phyloP scores from a whole-genome alignment of 805 yeast species.

The Candida sakaeoensis region DNA sequence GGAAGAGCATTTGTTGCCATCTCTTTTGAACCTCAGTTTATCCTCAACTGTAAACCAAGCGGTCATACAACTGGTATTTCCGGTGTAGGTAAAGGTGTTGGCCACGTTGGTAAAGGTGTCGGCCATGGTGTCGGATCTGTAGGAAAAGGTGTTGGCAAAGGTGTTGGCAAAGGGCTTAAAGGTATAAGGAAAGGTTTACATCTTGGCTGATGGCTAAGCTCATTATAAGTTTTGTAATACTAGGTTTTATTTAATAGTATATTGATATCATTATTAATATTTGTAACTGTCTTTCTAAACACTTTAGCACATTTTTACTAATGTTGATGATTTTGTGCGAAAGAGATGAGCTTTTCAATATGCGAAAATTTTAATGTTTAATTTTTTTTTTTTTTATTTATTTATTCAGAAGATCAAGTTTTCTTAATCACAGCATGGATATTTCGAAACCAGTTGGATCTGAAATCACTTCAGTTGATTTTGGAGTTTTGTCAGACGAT shows the following conservation, averaged over 20 bases:
- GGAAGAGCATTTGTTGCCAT: conserved; percentile 63
- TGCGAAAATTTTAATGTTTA: neutral
- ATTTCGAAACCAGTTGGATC: conserved; percentile 96
- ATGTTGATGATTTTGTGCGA: neutral
- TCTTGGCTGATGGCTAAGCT: neutral
- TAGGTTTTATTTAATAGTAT: too few species aligned
- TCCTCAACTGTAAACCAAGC: conserved; percentile 42
- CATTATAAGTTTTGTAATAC: too few species aligned
- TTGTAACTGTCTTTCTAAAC: too few species aligned
- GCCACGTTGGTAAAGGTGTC: conserved; percentile 34
- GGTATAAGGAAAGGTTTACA: conserved; percentile 34
- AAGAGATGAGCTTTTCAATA: conserved; percentile 7
- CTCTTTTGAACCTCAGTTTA: conserved; percentile 67
- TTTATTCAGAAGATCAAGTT: neutral
- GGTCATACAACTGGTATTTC: conserved; percentile 17
- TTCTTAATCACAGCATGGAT: conserved; percentile 57
- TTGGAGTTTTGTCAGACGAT: conserved; percentile 74
- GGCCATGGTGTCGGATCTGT: conserved; percentile 40
- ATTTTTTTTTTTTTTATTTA: conserved; percentile 5
- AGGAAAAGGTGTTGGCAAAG: conserved; percentile 36
- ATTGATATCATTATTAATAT: too few species aligned
- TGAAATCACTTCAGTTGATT: conserved; percentile 87
- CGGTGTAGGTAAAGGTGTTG: conserved; percentile 45
- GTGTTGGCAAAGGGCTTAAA: conserved; percentile 33
- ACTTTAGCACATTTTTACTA: too few species aligned